Percentiles rank a stretch among this genome's conserved stretches.
phyloP scores from a whole-genome alignment of 495 filamentous ascomycete species.

The Penicillium canescens region DNA sequence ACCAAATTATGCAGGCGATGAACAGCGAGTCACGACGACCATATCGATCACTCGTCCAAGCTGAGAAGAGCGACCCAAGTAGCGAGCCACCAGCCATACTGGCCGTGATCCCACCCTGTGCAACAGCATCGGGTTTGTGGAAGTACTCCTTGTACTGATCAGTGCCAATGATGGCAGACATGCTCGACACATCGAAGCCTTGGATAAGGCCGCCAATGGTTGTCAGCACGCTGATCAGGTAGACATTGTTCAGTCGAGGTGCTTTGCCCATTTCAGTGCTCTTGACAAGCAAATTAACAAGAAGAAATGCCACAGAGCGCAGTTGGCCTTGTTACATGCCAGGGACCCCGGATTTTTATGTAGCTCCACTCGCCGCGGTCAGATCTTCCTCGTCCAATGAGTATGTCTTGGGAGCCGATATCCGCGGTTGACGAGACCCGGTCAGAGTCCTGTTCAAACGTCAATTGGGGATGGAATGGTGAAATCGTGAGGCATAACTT shows the following conservation, averaged over 20 bases:
- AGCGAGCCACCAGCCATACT: conserved; percentile 23
- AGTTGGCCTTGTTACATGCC: conserved; percentile 1
- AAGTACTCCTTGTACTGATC: conserved; percentile 21
- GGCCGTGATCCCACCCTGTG: conserved; percentile 20
- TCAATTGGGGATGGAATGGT: background rate
- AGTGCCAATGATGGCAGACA: conserved; percentile 25
- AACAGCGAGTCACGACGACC: conserved; percentile 22
- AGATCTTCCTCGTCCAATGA: conserved; percentile 8
- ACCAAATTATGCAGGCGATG: conserved; percentile 20
- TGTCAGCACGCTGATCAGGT: conserved; percentile 19
- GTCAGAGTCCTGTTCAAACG: background rate
- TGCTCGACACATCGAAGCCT: conserved; percentile 24
- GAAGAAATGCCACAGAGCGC: background rate
- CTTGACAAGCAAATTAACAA: background rate
- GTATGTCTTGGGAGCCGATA: conserved; percentile 8
- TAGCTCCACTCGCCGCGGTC: conserved; percentile 15
- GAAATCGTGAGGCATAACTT: background rate
- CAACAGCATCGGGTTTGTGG: conserved; percentile 15
- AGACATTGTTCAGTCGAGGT: conserved; percentile 17
- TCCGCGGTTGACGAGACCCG: conserved; percentile 5
- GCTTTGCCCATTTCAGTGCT: conserved; percentile 13
- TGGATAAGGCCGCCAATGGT: conserved; percentile 21
- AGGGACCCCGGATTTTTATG: conserved; percentile 25
- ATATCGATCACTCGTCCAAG: conserved; percentile 21
- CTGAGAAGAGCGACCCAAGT: conserved; percentile 15